Evolutionary conservation across 345 rosid species (phyloP), one percentile per base, ranked within the genome.

Genomic region (Heritiera littoralis): DNA sequence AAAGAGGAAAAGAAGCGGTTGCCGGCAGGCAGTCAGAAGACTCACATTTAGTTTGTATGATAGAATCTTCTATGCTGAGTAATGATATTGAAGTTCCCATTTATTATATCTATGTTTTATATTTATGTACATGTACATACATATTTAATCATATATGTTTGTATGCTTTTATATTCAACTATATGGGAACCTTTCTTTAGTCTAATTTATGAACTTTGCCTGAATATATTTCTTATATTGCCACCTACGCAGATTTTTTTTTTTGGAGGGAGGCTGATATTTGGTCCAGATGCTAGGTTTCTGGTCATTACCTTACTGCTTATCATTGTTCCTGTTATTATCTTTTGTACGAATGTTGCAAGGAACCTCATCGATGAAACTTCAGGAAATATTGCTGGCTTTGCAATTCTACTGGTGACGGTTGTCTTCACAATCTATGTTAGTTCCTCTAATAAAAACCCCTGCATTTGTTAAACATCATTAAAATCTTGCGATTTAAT

Each of bases 221-320:
- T 61, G 60, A 15, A 78, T 30, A 45, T 79, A 55, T 73, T 45
- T 79, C 67, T 65, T 52, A 38, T 28, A 9, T 51, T 45, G 67
- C 55, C 78, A 35, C 17, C 61, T 77, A 2, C 80, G 80, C 89
- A 89, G 92, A 84, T 58, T 60, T 89, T 89, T 75, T 15, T 87
- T 58, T 83, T 83, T 59, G 41, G 72, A 6, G 91, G 89, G 35
- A 87, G 81, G 81, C 74, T 89, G 70, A 67, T 89, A 43, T 86
- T 89, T 78, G 91, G 89, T 61, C 88, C 89, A 74, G 91, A 87
- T 83, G 88, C 87, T 9, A 85, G 63, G 78, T 85, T 83, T 40
- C 46, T 89, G 81, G 64, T 72, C 74, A 77, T 89, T 56, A 89
- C 88, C 58, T 13, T 85, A 9, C 79, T 83, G 77, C 89, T 89